These are phyloP conservation scores for Nicotiana obtusifolia DNA, from an alignment of 257 asterid genomes.

Conservation along the genomic window DNA sequence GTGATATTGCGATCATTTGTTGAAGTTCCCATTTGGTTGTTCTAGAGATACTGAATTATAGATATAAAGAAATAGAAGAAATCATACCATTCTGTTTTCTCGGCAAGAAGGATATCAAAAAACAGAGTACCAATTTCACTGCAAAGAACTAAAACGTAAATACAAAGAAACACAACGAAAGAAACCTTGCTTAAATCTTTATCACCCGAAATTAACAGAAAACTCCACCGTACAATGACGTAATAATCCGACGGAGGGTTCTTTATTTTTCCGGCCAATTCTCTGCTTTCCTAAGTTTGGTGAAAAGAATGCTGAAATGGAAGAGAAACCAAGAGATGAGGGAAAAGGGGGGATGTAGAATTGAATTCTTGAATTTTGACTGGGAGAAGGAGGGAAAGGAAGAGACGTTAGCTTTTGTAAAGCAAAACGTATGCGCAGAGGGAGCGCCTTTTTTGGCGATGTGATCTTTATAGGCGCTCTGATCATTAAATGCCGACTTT, in stretches of 20 bases:
- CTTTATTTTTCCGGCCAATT: not conserved
- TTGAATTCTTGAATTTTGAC: slow-evolving; percentile 15
- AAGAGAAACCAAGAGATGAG: not conserved
- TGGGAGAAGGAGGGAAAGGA: slow-evolving; percentile 20
- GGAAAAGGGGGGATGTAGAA: not conserved
- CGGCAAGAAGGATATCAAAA: too few species aligned
- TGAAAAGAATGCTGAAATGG: not conserved
- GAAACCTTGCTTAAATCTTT: not conserved
- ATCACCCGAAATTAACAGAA: not conserved
- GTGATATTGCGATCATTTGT: too few species aligned
- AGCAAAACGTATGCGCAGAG: not conserved
- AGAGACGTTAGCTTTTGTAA: not conserved
- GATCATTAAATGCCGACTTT: not conserved
- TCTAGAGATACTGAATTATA: too few species aligned
- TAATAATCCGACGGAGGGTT: not conserved
- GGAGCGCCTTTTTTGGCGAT: not conserved
- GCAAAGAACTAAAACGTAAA: not conserved
- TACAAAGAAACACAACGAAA: not conserved
- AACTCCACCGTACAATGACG: not conserved
- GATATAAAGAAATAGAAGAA: too few species aligned
- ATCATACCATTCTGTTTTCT: too few species aligned
- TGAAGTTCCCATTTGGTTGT: too few species aligned
- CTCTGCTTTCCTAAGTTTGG: not conserved
- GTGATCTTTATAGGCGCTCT: slow-evolving; percentile 4
- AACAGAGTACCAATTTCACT: not conserved